Base-by-base conservation (phyloP, 805 yeast genomes). In the Nakazawaea ernobii region DNA sequence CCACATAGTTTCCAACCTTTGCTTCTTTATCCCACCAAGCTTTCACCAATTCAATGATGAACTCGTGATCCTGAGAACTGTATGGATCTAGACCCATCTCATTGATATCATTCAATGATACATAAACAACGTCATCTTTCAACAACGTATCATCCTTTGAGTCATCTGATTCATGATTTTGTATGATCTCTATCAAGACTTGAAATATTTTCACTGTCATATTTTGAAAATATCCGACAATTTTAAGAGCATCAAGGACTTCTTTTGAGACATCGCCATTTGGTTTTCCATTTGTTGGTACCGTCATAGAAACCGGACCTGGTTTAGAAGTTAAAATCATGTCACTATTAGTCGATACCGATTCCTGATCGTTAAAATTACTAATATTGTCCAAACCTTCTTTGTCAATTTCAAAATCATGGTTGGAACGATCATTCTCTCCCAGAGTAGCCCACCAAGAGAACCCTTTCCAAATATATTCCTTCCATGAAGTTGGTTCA, bases 371-470 rank as follows among this genome's bases (percentile, higher is more conserved):
- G 15, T 30, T 39, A n/a, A 45, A 38, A 6, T 41, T 32, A 13
- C 49, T 38, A 33, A 48, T 42, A 15, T 38, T 48, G 26, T 38
- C 42, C 39, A 48, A 39, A 6, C 50, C 50, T 35, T 43, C 47
- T 15, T 30, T 48, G 24, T 74, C 79, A 15, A 66, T 49, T 29
- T 65, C 69, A 32, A 60, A 63, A 36, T 73, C 75, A 28, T 66
- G 69, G 40, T 67, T 65, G 17, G 65, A 58, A 24, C 60, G 62
- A 13, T 69, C 67, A 36, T 73, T 70, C 50, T 82, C 85, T 8
- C 94, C 95, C 1, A 94, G 92, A 29, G 86, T 75, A 2, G 95
- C 95, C 89, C 92, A 86, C 94, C 94, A 86, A 17, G 85, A 67
- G 49, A 86, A 74, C 0, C 90, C 90, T 46, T 76, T 70, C 86